phyloP scores from a whole-genome alignment of 2,329 filamentous ascomycete species.

The Cladophialophora psammophila region DNA sequence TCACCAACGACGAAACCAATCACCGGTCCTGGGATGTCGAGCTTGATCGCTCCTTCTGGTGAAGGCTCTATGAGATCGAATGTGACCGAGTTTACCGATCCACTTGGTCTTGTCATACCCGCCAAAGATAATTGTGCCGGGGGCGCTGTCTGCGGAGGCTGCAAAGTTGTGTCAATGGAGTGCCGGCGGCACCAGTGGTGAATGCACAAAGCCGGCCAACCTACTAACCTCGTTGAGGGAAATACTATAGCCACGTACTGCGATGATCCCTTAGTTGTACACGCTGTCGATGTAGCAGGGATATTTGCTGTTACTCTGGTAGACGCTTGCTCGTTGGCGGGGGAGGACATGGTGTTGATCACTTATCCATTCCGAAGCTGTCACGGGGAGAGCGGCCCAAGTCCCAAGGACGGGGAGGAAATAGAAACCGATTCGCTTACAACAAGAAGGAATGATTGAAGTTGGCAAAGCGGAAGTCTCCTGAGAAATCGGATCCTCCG shows the following conservation, averaged over 20 bases:
- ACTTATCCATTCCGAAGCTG: background rate
- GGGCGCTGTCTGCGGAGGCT: constrained; percentile 8
- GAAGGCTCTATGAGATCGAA: constrained; percentile 10
- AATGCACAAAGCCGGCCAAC: background rate
- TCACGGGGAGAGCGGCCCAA: too few relatives aligned
- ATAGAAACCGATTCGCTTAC: background rate
- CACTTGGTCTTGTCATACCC: constrained; percentile 74
- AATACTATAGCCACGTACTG: constrained; percentile 7
- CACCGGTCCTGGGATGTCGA: constrained; percentile 12
- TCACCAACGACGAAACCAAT: constrained; percentile 5
- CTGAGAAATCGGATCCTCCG: background rate
- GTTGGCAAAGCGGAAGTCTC: background rate
- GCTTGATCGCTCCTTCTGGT: background rate
- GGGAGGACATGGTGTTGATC: background rate
- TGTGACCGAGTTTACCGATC: constrained; percentile 61
- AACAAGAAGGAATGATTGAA: background rate
- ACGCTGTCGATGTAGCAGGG: constrained; percentile 11
- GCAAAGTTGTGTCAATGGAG: background rate
- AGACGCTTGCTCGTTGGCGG: constrained; percentile 51
- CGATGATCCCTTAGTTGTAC: constrained; percentile 4
- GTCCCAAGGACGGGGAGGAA: background rate
- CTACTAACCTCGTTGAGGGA: constrained; percentile 14
- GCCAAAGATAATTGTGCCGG: constrained; percentile 70
- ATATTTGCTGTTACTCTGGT: constrained; percentile 46
- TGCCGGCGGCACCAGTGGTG: too few relatives aligned